Evolutionary conservation across 441 rosid genomes (phyloP).

Genomic region (Macaranga tanarius): DNA sequence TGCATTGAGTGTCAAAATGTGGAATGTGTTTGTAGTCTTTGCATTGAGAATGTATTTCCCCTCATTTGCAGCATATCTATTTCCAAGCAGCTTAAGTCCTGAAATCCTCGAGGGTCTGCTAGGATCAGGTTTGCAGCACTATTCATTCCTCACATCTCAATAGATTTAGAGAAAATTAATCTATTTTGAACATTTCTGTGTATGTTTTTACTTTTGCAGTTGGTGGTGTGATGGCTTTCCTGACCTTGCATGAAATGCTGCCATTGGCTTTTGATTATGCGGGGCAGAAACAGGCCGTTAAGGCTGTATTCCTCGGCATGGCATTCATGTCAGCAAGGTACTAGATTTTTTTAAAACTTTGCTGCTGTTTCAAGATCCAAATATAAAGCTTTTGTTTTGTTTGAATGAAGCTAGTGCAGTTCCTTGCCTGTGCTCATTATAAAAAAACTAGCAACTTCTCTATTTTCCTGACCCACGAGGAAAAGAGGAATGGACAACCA

Average conservation of each 20-base stretch:
- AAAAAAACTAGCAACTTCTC: background rate
- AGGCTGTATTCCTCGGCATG: conserved; percentile 97
- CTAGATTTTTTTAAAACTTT: background rate
- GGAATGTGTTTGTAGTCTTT: background rate
- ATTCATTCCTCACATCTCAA: conserved; percentile 9
- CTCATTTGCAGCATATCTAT: conserved; percentile 73
- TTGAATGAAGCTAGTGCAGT: background rate
- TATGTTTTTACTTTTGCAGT: conserved; percentile 43
- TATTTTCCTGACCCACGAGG: background rate
- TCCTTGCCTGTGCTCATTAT: background rate
- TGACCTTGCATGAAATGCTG: conserved; percentile 97
- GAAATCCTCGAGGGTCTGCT: conserved; percentile 94
- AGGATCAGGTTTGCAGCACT: conserved; percentile 63
- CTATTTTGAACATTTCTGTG: background rate
- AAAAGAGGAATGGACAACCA: background rate
- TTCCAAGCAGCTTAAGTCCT: conserved; percentile 91
- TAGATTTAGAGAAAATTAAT: conserved; percentile 13
- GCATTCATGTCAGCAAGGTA: conserved; percentile 99
- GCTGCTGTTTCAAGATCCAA: conserved; percentile 1
- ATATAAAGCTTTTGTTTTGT: background rate
- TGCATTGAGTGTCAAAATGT: background rate
- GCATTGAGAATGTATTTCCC: conserved; percentile 10
- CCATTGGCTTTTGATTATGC: conserved; percentile 99
- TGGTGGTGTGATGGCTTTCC: conserved; percentile 99
- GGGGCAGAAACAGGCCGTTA: conserved; percentile 97